Base-by-base conservation (phyloP, 305 asterid species). In the Fraxinus sp. region DNA sequence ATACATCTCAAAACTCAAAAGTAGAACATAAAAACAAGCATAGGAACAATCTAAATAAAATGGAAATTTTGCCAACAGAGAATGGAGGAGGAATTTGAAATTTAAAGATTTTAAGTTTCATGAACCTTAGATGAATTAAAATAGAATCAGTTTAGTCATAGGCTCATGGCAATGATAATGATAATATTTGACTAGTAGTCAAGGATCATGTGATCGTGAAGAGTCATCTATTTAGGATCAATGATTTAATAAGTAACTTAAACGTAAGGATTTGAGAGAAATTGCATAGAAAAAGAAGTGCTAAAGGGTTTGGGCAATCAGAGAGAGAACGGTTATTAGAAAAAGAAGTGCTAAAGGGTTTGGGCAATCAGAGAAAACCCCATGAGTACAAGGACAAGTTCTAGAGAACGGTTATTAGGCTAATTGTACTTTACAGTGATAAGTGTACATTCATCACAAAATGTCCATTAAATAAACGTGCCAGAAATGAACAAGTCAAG, bases 11-110 rank as follows among this genome's bases (percentile, higher is more conserved):
- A 32, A 28, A 46, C 39, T 72, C 78, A 32, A 24, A 30, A 46
- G 49, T 49, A 74, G 22, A 80, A 76, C 83, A 71, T 33, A 35
- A 41, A 70, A 82, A 26, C 14, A 43, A 81, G 82, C 55, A 43
- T 8, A 26, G 26, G 35, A 82, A 32, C 79, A 37, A 77, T 46
- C 36, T 18, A 70, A 32, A 37, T 33, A 64, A 43, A 59, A 24
- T 37, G 57, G 76, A 81, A 77, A 32, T 39, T 49, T 30, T 32
- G 62, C 26, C 26, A 57, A 52, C 74, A 71, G 77, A 82, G 35
- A 66, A 33, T 39, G 18, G 6, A 16, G 18, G 75, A 84, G 33
- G 30, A 71, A 71, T 30, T 33, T 30, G 24, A 32, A 30, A 70
- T 70, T 30, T 70, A 26, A 70, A 30, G 20, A 70, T 70, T 11